Base-by-base conservation (phyloP, 2,329 filamentous ascomycete species). In the Fusarium sacchari region DNA sequence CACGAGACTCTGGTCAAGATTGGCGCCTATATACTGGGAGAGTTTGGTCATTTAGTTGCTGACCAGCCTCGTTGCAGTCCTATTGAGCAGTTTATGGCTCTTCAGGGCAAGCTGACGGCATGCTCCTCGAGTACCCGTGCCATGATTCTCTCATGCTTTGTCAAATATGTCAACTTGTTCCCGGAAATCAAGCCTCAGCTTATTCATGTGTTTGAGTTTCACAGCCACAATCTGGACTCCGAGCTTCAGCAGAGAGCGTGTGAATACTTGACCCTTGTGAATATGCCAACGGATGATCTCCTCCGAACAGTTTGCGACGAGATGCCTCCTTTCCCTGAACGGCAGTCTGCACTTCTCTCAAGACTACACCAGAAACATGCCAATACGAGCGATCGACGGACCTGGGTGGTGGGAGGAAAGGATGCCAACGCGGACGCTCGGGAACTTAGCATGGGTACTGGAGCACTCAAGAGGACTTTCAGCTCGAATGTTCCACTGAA, bases 1-100 rank as follows among this genome's bases (percentile, higher is more conserved):
- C 96, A 99, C 79, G 96, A 99, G 84, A 99, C 96, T 5, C 83
- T 99, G 68, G 94, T 99, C 78, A 99, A 98, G 86, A 99, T 99
- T 79, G 97, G 95, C 58, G 95, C 94, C 12, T 99, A 99, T 79
- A 91, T 99, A 24, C 88, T 99, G 12, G 96, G 96, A 78, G 96
- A 99, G 80, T 99, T 99, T 80, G 96, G 97, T 4, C 96, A 99
- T 84, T 86, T 99, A 73, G 95, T 99, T 72, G 96, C 96, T 28
- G 96, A 99, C 77, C 95, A 93, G 80, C 90, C 92, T 73, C 94
- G 94, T 5, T 98, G 94, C 84, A 98, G 94, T 82, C 96, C 96
- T 0, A 98, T 99, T 69, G 96, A 99, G 83, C 96, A 99, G 81
- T 97, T 97, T 82, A 86, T 98, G 84, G 95, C 96, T 22, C 86